Conservation (phyloP, 306 rosid species). For the Vachellia collinsii region DNA sequence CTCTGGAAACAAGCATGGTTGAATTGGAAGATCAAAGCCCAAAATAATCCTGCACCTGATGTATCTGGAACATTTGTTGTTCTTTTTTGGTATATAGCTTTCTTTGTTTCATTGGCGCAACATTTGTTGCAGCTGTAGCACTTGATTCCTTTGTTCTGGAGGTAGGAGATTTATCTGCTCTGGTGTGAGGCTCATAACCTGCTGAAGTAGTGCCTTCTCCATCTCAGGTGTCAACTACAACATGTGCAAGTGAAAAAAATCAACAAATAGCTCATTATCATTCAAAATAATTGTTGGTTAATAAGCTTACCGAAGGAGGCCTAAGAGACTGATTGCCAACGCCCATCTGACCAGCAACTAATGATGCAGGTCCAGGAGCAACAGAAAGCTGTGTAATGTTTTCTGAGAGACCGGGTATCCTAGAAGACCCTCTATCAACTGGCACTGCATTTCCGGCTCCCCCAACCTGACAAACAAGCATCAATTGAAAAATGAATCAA, state of each 20-base stretch:
- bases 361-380: slow-evolving; percentile 55
- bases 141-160: slow-evolving; percentile 95
- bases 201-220: slow-evolving; percentile 96
- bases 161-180: slow-evolving; percentile 78
- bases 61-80: not conserved
- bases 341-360: slow-evolving; percentile 62
- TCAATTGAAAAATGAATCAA: not conserved
- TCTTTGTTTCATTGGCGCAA: slow-evolving; percentile 66
- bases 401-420: slow-evolving; percentile 68
- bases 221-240: slow-evolving; percentile 84
- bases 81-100: not conserved
- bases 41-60: not conserved
- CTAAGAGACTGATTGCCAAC: slow-evolving; percentile 63
- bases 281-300: slow-evolving; percentile 4
- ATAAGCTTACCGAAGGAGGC: slow-evolving; percentile 51
- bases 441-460: slow-evolving; percentile 54
- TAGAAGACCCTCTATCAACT: slow-evolving; percentile 59
- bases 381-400: slow-evolving; percentile 63
- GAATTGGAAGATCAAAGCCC: slow-evolving; percentile 28
- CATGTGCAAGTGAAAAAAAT: slow-evolving; percentile 22
- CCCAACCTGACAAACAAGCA: slow-evolving; percentile 41
- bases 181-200: slow-evolving; percentile 90
- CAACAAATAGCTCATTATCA: slow-evolving; percentile 19
- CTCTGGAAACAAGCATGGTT: slow-evolving; percentile 12
- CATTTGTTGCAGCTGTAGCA: slow-evolving; percentile 88